Percentiles rank a stretch among this genome's conserved stretches.
Evolutionary conservation across 208 protist genomes (phyloP).

Genomic region (Crithidia fasciculata): DNA sequence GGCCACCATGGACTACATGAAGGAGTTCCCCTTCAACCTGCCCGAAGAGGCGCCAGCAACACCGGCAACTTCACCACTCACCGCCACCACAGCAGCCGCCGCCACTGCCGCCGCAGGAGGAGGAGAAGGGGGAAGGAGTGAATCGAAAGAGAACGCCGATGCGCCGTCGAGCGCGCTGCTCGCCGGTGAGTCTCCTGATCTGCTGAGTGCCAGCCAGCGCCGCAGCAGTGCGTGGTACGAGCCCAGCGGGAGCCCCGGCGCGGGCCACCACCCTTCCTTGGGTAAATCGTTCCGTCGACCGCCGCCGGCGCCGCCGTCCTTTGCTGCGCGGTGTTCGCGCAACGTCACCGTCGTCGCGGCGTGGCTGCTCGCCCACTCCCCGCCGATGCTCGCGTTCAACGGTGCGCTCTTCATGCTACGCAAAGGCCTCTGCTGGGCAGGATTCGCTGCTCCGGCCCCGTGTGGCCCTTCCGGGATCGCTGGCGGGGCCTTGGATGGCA

Average conservation of each 20-base stretch:
- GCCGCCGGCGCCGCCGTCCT: neutral
- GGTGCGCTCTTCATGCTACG: neutral
- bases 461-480: neutral
- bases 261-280: slow-evolving; percentile 1
- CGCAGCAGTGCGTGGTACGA: neutral
- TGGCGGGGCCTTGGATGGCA: neutral
- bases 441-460: neutral
- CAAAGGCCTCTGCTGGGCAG: neutral
- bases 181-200: neutral
- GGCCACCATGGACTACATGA: slow-evolving; percentile 28
- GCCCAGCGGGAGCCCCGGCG: neutral
- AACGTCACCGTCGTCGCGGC: neutral
- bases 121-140: neutral
- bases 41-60: no score
- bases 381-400: neutral
- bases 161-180: neutral
- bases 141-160: neutral
- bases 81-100: no score
- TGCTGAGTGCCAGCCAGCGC: neutral
- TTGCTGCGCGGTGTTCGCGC: neutral
- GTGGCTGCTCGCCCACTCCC: slow-evolving; percentile 9
- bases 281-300: neutral
- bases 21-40: neutral
- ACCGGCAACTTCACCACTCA: no score
- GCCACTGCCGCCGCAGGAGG: neutral